Base-by-base conservation (phyloP, 352 stramenopile genomes). In the Blastocystis sp. region DNA sequence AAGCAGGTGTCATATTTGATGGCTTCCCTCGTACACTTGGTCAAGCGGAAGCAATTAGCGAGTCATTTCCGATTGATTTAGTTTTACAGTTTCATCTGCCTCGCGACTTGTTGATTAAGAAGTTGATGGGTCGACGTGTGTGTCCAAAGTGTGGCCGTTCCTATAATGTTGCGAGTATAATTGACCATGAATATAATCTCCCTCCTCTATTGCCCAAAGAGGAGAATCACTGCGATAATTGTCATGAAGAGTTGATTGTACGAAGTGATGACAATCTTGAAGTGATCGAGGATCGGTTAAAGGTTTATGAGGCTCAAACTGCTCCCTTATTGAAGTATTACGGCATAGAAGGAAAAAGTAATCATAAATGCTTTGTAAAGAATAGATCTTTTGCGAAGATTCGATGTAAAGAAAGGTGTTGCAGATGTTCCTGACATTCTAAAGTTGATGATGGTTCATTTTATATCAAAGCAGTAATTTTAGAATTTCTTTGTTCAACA, bases 1-100 rank as follows among this genome's bases (percentile, higher is more conserved):
- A 76, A 20, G 63, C 77, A 34, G 77, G 77, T 15, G 62, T 88
- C n/a, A 88, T 88, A 68, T 54, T 88, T 8, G 77, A 88, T 56
- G 77, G 77, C 26, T 88, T 88, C 41, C 77, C 77, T 9, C 77
- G 77, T 55, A 77, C 68, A 2, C 15, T 68, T 11, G 66, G n/a
- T 26, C 77, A 88, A 54, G 55, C 66, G 47, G 18, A 59, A 29
- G 77, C 59, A 15, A 77, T 88, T 3, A 61, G 11, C 3, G 70
- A 88, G 41, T 47, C 56, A 23, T 50, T 79, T 18, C 62, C 62
- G 3, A 56, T 88, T 8, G 66, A 76, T 41, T 34, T 88, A 20
- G 77, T 69, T 23, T 43, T 88, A 18, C 59, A 88, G 37, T 88
- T 88, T 59, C 45, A 79, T 39, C 77, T 88, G 20, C 77, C 77